These are phyloP conservation scores for Lepidium aucheri DNA, from an alignment of 345 rosid species.

Conservation along the genomic window DNA sequence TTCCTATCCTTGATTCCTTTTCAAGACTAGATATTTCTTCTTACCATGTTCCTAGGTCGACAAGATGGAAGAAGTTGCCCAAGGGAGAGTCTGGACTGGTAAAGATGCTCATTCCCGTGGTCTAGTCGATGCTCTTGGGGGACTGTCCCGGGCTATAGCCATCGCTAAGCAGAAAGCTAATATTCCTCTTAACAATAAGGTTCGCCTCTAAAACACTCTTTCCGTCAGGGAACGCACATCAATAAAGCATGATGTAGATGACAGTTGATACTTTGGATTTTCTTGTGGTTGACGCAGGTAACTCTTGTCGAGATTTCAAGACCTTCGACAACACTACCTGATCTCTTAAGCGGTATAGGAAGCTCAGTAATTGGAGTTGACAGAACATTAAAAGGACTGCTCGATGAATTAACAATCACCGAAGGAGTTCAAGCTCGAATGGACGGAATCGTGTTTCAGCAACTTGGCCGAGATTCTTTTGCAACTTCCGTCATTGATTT, in stretches of 20 bases:
- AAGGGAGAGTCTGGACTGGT: conserved; percentile 99
- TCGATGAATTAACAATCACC: conserved; percentile 45
- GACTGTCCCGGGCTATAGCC: conserved; percentile 78
- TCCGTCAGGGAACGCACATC: neutral
- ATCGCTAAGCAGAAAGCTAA: conserved; percentile 79
- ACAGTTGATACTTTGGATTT: neutral
- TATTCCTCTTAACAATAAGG: conserved; percentile 60
- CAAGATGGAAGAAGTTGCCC: conserved; percentile 92
- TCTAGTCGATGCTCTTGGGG: conserved; percentile 82
- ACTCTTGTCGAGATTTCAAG: conserved; percentile 74
- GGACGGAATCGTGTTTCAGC: conserved; percentile 82
- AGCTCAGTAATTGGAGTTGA: conserved; percentile 65
- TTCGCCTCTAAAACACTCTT: conserved; percentile 7
- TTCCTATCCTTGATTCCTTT: neutral
- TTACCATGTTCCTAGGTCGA: conserved; percentile 41
- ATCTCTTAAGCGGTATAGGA: conserved; percentile 63
- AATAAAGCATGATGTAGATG: neutral
- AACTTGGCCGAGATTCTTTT: conserved; percentile 46
- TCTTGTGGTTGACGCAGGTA: conserved; percentile 39
- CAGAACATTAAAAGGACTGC: conserved; percentile 45
- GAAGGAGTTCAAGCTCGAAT: conserved; percentile 82
- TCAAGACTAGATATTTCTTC: neutral
- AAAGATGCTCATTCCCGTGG: conserved; percentile 77
- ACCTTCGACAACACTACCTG: conserved; percentile 67
- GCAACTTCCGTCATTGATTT: conserved; percentile 46